These are phyloP conservation scores for Bipolaris oryzae DNA, from an alignment of 2,329 filamentous ascomycete genomes.

Conservation along the genomic window DNA sequence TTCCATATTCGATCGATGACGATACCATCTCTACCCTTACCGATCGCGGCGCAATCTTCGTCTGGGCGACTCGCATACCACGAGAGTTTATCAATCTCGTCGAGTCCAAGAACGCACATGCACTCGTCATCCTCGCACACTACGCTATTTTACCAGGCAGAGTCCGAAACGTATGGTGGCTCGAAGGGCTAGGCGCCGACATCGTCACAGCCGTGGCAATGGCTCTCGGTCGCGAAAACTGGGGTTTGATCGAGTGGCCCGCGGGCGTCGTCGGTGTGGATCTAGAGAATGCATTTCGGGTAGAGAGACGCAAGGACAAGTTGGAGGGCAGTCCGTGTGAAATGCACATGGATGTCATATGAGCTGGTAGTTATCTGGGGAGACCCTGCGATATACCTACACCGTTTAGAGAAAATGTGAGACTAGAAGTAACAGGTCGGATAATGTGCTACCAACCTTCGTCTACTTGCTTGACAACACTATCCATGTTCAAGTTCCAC, in stretches of 20 bases:
- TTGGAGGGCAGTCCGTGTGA: conserved; percentile 30
- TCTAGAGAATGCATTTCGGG: conserved; percentile 29
- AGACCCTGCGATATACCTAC: too few relatives aligned
- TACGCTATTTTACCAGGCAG: conserved; percentile 46
- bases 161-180: conserved; percentile 45
- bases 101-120: conserved; percentile 38
- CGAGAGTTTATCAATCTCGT: conserved; percentile 40
- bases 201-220: conserved; percentile 43
- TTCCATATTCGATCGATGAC: conserved; percentile 40
- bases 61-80: conserved; percentile 38
- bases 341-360: conserved; percentile 39
- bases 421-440: background rate
- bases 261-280: conserved; percentile 37
- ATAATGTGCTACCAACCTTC: background rate
- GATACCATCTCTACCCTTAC: conserved; percentile 35
- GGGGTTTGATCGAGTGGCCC: conserved; percentile 42
- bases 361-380: background rate
- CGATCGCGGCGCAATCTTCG: conserved; percentile 43
- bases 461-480: background rate
- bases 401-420: background rate
- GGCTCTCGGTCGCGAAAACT: conserved; percentile 38
- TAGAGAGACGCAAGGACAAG: conserved; percentile 21
- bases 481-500: too few relatives aligned
- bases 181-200: conserved; percentile 42
- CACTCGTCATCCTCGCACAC: conserved; percentile 48